Evolutionary conservation across 352 stramenopile genomes (phyloP).

Genomic region (Pythium vanterpoolii): DNA sequence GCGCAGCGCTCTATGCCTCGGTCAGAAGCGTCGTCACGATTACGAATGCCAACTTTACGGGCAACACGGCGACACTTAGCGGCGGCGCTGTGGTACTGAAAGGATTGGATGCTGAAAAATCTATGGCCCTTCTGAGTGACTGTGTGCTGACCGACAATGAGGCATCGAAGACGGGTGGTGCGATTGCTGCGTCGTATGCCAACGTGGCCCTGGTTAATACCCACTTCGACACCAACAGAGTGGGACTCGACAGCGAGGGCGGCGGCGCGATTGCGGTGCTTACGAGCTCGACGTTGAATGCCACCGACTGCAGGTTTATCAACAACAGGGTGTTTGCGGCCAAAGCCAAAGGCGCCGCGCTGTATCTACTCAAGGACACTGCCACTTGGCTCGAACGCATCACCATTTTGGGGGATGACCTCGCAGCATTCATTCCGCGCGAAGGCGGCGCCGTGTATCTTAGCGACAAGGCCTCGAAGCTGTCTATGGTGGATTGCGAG

Average conservation of each 20-base stretch:
- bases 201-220: not conserved
- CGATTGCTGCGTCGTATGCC: slow-evolving; percentile 3
- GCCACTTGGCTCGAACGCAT: not conserved
- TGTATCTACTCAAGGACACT: slow-evolving; percentile 8
- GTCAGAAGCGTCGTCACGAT: not conserved
- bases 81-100: slow-evolving; percentile 10
- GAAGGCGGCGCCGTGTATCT: slow-evolving; percentile 47
- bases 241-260: not conserved
- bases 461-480: slow-evolving; percentile 25
- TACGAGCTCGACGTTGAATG: not conserved
- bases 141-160: slow-evolving; percentile 12
- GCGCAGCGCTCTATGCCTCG: slow-evolving; percentile 13
- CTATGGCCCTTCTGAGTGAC: not conserved
- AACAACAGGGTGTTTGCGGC: slow-evolving; percentile 7
- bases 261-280: slow-evolving; percentile 19
- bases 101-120: not conserved
- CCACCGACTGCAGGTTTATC: slow-evolving; percentile 7
- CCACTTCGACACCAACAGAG: slow-evolving; percentile 4
- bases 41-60: not conserved
- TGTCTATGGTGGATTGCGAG: slow-evolving; percentile 35
- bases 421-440: not conserved
- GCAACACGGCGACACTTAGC: not conserved
- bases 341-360: slow-evolving; percentile 11
- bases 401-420: not conserved
- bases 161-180: slow-evolving; percentile 12